Evolutionary conservation across 2,329 filamentous ascomycete species (phyloP).

Genomic region (Leptosphaerulina australis): DNA sequence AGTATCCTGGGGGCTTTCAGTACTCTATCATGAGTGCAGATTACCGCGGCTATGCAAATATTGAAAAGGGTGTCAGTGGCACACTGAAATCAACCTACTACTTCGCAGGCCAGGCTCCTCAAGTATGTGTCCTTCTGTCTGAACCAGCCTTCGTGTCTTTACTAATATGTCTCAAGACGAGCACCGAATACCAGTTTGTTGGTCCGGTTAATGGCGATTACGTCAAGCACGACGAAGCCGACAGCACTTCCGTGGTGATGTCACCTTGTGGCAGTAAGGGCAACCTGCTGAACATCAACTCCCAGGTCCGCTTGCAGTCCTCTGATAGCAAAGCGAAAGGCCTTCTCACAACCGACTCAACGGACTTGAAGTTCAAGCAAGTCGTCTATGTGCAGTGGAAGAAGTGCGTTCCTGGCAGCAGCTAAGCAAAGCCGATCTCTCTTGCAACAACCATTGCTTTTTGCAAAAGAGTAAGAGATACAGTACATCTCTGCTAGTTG

Average conservation of each 20-base stretch:
- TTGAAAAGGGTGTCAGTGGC: constrained; percentile 56
- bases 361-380: constrained; percentile 56
- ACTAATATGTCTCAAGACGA: constrained; percentile 35
- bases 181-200: constrained; percentile 49
- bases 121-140: constrained; percentile 39
- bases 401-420: constrained; percentile 37
- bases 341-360: constrained; percentile 56
- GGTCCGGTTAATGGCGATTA: constrained; percentile 49
- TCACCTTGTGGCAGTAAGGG: constrained; percentile 58
- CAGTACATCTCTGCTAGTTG: too few species aligned
- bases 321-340: constrained; percentile 44
- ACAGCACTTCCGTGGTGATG: constrained; percentile 57
- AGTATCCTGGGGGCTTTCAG: constrained; percentile 60
- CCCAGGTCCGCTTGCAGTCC: constrained; percentile 53
- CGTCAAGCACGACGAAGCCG: constrained; percentile 51
- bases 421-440: neutral
- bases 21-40: constrained; percentile 60
- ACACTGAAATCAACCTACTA: constrained; percentile 61
- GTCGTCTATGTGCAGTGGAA: constrained; percentile 55
- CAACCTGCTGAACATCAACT: constrained; percentile 62
- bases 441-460: too few species aligned
- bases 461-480: too few species aligned
- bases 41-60: constrained; percentile 59
- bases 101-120: constrained; percentile 56
- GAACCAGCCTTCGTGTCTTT: neutral